These are phyloP conservation scores for Pinus taeda DNA, from an alignment of 75 land plant species.

Conservation along the genomic window DNA sequence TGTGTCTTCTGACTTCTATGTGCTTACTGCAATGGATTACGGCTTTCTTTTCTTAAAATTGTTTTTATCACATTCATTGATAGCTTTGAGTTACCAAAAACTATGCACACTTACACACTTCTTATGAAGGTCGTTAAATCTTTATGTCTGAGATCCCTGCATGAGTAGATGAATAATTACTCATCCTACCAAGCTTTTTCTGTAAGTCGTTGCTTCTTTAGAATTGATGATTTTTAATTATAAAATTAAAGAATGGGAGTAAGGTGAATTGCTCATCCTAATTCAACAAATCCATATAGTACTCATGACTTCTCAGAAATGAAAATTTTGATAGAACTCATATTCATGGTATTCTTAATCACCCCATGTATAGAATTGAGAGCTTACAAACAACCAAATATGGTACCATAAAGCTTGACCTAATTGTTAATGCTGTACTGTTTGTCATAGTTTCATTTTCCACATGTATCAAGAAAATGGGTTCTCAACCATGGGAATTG, in stretches of 20 bases:
- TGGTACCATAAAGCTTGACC: not conserved
- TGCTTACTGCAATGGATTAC: not conserved
- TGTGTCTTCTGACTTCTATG: not conserved
- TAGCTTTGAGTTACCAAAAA: not conserved
- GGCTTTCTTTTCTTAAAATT: not conserved
- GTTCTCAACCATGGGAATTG: not conserved
- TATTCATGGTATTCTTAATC: not conserved
- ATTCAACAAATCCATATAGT: not conserved
- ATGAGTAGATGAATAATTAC: not conserved
- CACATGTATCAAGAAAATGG: constrained; percentile 1
- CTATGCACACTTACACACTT: not conserved
- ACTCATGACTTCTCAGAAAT: not conserved
- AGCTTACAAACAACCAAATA: not conserved
- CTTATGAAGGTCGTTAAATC: not conserved
- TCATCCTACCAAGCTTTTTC: not conserved
- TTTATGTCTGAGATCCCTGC: not conserved
- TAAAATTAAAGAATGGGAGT: not conserved
- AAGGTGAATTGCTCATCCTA: not conserved
- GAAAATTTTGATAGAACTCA: not conserved
- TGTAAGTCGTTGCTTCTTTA: not conserved
- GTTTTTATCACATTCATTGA: not conserved
- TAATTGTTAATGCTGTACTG: not conserved
- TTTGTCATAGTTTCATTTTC: not conserved
- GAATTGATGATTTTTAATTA: not conserved
- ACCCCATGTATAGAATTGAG: not conserved